Evolutionary conservation across 2,329 filamentous ascomycete species (phyloP).

Genomic region (Septoria petroselini): DNA sequence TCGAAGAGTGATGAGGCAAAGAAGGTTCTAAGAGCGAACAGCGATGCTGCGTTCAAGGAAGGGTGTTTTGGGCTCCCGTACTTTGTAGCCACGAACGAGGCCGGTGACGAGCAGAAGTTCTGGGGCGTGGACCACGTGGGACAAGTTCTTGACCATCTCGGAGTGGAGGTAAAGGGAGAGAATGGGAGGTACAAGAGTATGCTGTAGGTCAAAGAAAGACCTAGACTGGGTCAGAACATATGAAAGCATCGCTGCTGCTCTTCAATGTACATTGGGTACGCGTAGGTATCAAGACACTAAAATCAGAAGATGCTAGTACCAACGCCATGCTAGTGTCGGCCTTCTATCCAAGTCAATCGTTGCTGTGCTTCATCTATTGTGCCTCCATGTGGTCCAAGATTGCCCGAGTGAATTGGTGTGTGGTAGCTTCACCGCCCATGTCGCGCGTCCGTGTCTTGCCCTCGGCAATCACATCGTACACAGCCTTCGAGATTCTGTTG

Average conservation of each 20-base stretch:
- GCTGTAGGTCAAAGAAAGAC: no score
- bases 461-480: constrained; percentile 79
- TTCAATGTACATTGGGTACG: constrained; percentile 15
- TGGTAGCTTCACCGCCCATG: constrained; percentile 88
- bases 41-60: constrained; percentile 50
- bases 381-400: constrained; percentile 91
- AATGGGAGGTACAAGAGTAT: constrained; percentile 41
- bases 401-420: constrained; percentile 91
- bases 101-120: constrained; percentile 54
- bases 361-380: constrained; percentile 12
- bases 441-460: constrained; percentile 87
- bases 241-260: not conserved
- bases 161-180: constrained; percentile 44
- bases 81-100: constrained; percentile 54
- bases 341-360: constrained; percentile 2
- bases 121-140: constrained; percentile 62
- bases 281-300: constrained; percentile 14
- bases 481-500: constrained; percentile 92
- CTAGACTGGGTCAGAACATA: no score
- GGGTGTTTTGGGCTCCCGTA: constrained; percentile 62
- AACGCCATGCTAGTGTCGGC: constrained; percentile 15
- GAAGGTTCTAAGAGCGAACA: constrained; percentile 48
- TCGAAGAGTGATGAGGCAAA: constrained; percentile 46
- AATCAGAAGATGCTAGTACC: constrained; percentile 7
- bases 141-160: constrained; percentile 53